Evolutionary conservation across 768 basidiomycete species (phyloP), one percentile per base, ranked within the genome.

Genomic region (Trametopsis cervina): DNA sequence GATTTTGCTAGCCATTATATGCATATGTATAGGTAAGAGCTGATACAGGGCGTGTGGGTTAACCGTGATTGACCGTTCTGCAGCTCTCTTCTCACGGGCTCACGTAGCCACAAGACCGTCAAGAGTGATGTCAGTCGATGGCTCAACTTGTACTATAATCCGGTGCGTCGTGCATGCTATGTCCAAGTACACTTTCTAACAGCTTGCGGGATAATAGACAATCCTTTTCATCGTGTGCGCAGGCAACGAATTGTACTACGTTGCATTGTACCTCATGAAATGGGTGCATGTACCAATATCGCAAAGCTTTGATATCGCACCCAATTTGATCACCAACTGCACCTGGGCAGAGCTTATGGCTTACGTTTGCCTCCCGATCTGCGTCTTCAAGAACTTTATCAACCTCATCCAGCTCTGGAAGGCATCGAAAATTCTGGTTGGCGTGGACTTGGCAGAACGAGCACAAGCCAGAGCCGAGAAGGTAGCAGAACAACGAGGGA

Each of bases 1-100:
- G 96, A 99, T 65, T 99, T 99, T 64, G 85, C 88, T 58, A 95
- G 91, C 57, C 96, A 98, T 67, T 98, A 98, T 69, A 97, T 98
- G 81, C 96, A 98, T 66, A 99, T 98, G 96, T 96, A 97, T 66
- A 96, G 95, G 95, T 94, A 58, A 44, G 22, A 10, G 10, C 29
- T 15, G 40, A 22, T 26, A 29, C 17, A 33, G 29, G 18, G 13
- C 37, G 6, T 24, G 21, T 9, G n/a, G n/a, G n/a, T n/a, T n/a
- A n/a, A n/a, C n/a, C 26, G 25, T 44, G 29, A 22, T 13, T 49
- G 20, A 40, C 42, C 10, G 17, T 9, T 13, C 40, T 17, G 15
- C 49, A 99, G 95, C 60, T 95, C 95, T 25, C 78, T 99, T n/a
- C 78, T 88, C 17, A 96, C 94, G 18, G 96, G 96, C 21, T 89